These are phyloP conservation scores for Exophiala phaeomuriformis DNA, from an alignment of 2,329 filamentous ascomycete genomes.

Conservation along the genomic window DNA sequence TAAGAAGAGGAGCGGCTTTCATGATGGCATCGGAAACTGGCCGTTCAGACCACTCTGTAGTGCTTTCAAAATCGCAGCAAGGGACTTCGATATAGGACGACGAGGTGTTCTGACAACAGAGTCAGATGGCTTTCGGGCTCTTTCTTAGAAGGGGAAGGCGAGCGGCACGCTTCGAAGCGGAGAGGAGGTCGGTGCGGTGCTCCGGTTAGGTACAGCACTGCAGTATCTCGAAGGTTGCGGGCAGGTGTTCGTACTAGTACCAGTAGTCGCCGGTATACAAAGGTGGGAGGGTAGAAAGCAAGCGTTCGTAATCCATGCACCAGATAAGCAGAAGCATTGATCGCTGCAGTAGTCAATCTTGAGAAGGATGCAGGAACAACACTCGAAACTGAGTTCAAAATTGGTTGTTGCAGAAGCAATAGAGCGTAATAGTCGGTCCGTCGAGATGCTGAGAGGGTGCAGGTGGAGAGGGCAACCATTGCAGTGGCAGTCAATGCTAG, in stretches of 20 bases:
- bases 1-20: conserved; percentile 93
- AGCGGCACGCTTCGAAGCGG: background rate
- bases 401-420: background rate
- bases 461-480: background rate
- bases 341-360: background rate
- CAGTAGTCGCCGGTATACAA: background rate
- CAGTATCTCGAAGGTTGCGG: too few species aligned
- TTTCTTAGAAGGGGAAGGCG: background rate
- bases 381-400: background rate
- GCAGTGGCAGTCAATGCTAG: background rate
- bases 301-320: background rate
- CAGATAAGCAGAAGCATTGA: background rate
- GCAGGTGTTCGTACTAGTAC: background rate
- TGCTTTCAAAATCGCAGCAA: conserved; percentile 13
- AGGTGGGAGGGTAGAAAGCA: background rate
- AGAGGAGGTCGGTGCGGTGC: background rate
- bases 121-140: conserved; percentile 1
- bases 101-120: background rate
- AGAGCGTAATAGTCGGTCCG: background rate
- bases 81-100: background rate
- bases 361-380: background rate
- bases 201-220: too few species aligned
- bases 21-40: conserved; percentile 45
- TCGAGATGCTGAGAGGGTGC: background rate
- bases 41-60: conserved; percentile 12